phyloP scores from a whole-genome alignment of 495 filamentous ascomycete species.

The Penicillium waksmanii region DNA sequence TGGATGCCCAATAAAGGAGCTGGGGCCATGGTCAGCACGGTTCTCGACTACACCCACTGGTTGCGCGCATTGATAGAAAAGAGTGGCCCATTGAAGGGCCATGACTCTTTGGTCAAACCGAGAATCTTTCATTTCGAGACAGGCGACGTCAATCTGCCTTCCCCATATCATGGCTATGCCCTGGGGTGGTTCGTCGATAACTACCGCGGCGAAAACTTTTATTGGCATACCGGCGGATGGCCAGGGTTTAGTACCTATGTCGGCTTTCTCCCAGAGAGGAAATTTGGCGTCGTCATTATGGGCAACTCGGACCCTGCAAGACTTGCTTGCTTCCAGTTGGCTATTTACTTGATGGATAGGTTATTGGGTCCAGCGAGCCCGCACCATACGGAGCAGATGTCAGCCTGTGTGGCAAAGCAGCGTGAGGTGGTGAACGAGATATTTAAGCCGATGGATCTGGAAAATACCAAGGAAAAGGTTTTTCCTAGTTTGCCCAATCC shows the following conservation, averaged over 20 bases:
- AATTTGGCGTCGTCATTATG: slow-evolving; percentile 51
- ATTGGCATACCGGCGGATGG: slow-evolving; percentile 50
- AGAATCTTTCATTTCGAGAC: slow-evolving; percentile 33
- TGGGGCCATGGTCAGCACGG: slow-evolving; percentile 53
- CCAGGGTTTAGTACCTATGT: slow-evolving; percentile 48
- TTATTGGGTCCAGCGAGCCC: slow-evolving; percentile 12
- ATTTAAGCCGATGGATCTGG: not conserved
- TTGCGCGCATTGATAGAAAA: slow-evolving; percentile 40
- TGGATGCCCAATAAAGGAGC: slow-evolving; percentile 47
- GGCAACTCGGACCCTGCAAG: slow-evolving; percentile 35
- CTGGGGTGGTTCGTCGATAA: slow-evolving; percentile 48
- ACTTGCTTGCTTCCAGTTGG: slow-evolving; percentile 2
- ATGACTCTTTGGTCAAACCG: slow-evolving; percentile 40
- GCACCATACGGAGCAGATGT: slow-evolving; percentile 7
- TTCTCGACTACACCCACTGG: slow-evolving; percentile 58
- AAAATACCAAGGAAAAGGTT: slow-evolving; percentile 9
- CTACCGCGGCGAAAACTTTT: slow-evolving; percentile 47
- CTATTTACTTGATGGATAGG: slow-evolving; percentile 18
- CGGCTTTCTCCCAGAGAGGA: slow-evolving; percentile 46
- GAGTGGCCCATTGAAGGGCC: slow-evolving; percentile 36
- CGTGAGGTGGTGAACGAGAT: slow-evolving; percentile 4
- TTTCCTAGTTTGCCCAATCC: slow-evolving; percentile 19
- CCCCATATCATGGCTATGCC: slow-evolving; percentile 38
- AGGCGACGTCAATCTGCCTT: slow-evolving; percentile 14
- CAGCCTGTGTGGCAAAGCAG: slow-evolving; percentile 1